These are phyloP conservation scores for Paxillus involutus DNA, from an alignment of 768 basidiomycete species.

Conservation along the genomic window DNA sequence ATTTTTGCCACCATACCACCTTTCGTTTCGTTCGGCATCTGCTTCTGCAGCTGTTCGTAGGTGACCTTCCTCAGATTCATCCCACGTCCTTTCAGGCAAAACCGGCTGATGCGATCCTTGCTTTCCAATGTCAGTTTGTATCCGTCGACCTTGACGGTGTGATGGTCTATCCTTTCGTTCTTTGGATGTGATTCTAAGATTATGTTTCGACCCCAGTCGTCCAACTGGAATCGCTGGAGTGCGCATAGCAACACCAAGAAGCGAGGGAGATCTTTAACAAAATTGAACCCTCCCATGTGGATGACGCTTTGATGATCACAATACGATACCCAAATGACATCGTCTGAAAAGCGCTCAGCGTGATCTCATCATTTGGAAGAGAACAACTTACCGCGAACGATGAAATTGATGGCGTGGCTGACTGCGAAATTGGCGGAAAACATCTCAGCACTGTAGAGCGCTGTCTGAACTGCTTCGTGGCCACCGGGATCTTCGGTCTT, in stretches of 20 bases:
- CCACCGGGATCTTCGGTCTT: neutral
- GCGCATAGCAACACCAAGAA: neutral
- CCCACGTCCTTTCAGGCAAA: too few relatives aligned
- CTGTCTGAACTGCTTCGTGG: neutral
- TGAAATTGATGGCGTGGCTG: neutral
- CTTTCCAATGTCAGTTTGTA: too few relatives aligned
- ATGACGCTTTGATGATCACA: neutral
- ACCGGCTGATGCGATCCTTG: too few relatives aligned
- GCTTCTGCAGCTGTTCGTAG: too few relatives aligned
- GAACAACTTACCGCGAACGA: neutral
- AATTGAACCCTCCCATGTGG: neutral
- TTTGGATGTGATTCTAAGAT: too few relatives aligned
- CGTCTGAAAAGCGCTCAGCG: neutral
- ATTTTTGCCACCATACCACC: too few relatives aligned
- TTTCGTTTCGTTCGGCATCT: too few relatives aligned
- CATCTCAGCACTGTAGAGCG: neutral
- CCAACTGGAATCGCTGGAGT: neutral
- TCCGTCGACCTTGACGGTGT: too few relatives aligned
- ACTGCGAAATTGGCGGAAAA: neutral
- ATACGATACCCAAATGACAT: neutral
- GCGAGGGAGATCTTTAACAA: constrained; percentile 1
- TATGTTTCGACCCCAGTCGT: constrained; percentile 1
- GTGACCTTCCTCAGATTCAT: too few relatives aligned
- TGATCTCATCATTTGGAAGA: neutral
- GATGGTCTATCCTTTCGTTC: too few relatives aligned